Percentiles rank a stretch among this genome's conserved stretches.
Conservation (phyloP, 1,284 basidiomycete genomes). For the Moniliophthora roreri region DNA sequence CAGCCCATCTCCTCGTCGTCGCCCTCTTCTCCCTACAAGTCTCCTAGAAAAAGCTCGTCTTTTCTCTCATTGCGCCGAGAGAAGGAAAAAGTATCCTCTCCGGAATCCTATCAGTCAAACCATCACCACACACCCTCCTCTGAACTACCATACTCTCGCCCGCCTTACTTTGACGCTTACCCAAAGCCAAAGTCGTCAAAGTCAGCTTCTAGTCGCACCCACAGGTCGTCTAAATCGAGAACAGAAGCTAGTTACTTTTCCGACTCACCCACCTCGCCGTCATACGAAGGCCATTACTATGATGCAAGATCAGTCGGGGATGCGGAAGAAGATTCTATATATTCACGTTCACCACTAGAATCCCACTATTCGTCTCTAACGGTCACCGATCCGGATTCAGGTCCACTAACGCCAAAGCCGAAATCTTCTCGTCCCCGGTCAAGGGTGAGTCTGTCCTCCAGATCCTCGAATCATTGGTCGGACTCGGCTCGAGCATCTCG, state of each 20-base stretch:
- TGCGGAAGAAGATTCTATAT: not conserved
- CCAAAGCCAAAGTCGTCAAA: constrained; percentile 15
- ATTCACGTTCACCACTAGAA: not conserved
- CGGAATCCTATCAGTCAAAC: constrained; percentile 24
- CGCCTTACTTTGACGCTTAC: constrained; percentile 38
- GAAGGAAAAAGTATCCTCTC: constrained; percentile 38
- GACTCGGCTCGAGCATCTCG: constrained; percentile 42
- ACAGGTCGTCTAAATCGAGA: constrained; percentile 1
- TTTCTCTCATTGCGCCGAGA: constrained; percentile 55
- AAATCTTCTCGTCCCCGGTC: constrained; percentile 47
- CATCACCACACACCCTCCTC: constrained; percentile 20
- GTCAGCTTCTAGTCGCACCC: not conserved
- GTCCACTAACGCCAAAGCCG: constrained; percentile 19
- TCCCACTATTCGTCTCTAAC: constrained; percentile 7
- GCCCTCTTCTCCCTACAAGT: constrained; percentile 30
- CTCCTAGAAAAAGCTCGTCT: constrained; percentile 51
- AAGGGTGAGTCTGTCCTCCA: constrained; percentile 52
- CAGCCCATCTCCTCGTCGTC: constrained; percentile 26
- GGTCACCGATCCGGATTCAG: constrained; percentile 3
- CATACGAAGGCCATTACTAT: not conserved
- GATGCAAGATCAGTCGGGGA: not conserved
- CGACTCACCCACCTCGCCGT: not conserved
- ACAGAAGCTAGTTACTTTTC: constrained; percentile 2
- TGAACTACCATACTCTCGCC: constrained; percentile 20
- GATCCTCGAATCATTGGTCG: constrained; percentile 36